phyloP scores from a whole-genome alignment of 164 flowering plant species.

The Chloranthus sessilifolius region DNA sequence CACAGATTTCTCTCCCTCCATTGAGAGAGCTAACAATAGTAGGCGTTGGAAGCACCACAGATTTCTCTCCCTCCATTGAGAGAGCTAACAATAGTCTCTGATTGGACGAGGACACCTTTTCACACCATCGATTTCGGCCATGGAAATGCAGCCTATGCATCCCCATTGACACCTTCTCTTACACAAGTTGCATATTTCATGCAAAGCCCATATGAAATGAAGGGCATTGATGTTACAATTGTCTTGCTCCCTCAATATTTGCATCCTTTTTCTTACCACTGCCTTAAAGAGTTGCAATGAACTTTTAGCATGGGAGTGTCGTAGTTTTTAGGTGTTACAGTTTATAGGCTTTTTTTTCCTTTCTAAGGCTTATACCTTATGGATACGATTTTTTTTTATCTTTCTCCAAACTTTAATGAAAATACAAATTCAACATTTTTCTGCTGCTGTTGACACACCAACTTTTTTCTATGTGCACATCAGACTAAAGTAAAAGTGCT shows the following conservation, averaged over 20 bases:
- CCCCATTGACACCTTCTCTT: constrained; percentile 36
- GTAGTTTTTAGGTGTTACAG: no score
- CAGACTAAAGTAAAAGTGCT: no score
- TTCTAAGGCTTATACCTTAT: no score
- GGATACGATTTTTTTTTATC: constrained; percentile 89
- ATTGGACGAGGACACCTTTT: constrained; percentile 47
- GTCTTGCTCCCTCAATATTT: constrained; percentile 27
- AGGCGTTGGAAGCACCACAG: constrained; percentile 35
- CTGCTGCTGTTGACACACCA: no score
- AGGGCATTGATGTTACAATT: constrained; percentile 37
- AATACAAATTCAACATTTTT: constrained; percentile 89
- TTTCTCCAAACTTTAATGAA: constrained; percentile 76
- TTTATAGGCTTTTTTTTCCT: no score
- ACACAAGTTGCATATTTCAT: constrained; percentile 46
- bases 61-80: constrained; percentile 34
- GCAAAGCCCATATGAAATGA: constrained; percentile 33
- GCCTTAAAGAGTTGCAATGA: constrained; percentile 10
- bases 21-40: constrained; percentile 38
- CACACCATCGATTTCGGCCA: constrained; percentile 31
- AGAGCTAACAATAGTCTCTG: constrained; percentile 44
- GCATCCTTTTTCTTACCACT: constrained; percentile 30
- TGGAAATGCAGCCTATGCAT: constrained; percentile 30
- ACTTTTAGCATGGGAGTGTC: no score
- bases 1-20: constrained; percentile 38
- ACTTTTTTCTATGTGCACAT: no score